Evolutionary conservation across 371 early-diverging fungal species (phyloP).

Genomic region (Zychaea mexicana): DNA sequence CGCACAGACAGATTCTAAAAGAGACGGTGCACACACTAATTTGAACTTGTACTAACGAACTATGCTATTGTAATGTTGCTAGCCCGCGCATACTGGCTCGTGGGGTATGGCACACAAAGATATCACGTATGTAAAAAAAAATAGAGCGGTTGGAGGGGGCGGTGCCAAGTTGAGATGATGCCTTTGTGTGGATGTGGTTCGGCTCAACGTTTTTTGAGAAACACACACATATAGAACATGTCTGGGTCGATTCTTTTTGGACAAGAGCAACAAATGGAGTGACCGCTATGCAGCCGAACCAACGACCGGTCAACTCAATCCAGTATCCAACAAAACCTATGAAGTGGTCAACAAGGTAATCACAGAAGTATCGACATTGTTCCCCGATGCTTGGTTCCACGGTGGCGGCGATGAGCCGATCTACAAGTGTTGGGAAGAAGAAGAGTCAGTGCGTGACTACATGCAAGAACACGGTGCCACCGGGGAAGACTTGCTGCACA

Average conservation of each 20-base stretch:
- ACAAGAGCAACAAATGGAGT: slow-evolving; percentile 48
- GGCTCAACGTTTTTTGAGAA: not conserved
- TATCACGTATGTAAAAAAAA: slow-evolving; percentile 29
- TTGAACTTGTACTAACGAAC: no score
- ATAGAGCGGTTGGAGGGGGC: not conserved
- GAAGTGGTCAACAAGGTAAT: slow-evolving; percentile 57
- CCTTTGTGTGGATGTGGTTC: no score
- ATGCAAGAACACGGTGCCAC: slow-evolving; percentile 41
- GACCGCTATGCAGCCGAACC: slow-evolving; percentile 66
- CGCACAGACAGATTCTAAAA: not conserved
- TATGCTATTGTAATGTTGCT: not conserved
- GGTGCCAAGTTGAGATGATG: no score
- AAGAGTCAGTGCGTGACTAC: slow-evolving; percentile 36
- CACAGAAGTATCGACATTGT: slow-evolving; percentile 58
- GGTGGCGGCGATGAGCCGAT: slow-evolving; percentile 77
- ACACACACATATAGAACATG: slow-evolving; percentile 33
- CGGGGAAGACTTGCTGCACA: slow-evolving; percentile 32
- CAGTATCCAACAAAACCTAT: slow-evolving; percentile 56
- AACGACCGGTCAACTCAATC: slow-evolving; percentile 75
- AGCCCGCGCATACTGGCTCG: slow-evolving; percentile 76
- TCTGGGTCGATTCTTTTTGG: slow-evolving; percentile 35
- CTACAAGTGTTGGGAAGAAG: slow-evolving; percentile 64
- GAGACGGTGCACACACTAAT: no score
- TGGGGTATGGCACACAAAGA: slow-evolving; percentile 42
- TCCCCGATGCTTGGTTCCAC: slow-evolving; percentile 66